phyloP scores from a whole-genome alignment of 129 eudicot genomes.

The sunflower (Helianthus annuus) region HanXRQr2.0-SUNRISE NC_035447.2:123412093-123412592 shows the following conservation, averaged over 20 bases:
- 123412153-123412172: constrained; percentile 73
- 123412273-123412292: constrained; percentile 84
- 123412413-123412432: neutral
- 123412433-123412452: neutral
- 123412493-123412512: constrained; percentile 79
- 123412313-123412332: constrained; percentile 75
- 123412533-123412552: constrained; percentile 70
- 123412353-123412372: constrained; percentile 33
- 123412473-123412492: constrained; percentile 77
- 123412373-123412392: neutral
- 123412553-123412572: constrained; percentile 67
- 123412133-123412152: constrained; percentile 62
- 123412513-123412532: constrained; percentile 76
- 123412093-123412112: constrained; percentile 54
- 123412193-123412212: constrained; percentile 70
- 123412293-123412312: constrained; percentile 82
- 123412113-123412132: constrained; percentile 56
- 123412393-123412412: neutral
- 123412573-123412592: constrained; percentile 69
- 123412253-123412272: constrained; percentile 70
- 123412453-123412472: neutral
- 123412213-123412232: constrained; percentile 65
- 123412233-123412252: constrained; percentile 63
- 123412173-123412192: constrained; percentile 71
- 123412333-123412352: constrained; percentile 67